Conservation (phyloP, 1,139 yeast species). For the Diutina rugosa region DNA sequence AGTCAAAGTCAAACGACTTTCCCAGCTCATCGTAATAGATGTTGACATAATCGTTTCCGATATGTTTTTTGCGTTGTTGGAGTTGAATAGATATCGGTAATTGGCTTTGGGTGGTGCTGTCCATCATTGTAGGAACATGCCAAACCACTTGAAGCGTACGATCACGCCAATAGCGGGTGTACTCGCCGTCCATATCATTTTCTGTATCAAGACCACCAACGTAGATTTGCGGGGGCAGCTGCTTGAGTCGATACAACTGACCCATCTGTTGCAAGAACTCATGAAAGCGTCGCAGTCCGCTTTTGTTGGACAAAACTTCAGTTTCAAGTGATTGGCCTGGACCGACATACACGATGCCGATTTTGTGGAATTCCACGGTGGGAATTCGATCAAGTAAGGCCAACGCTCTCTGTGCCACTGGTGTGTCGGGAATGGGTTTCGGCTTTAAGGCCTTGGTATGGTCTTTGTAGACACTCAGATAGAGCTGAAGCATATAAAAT, state of each 20-base stretch:
- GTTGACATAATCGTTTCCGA: slow-evolving; percentile 77
- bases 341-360: slow-evolving; percentile 66
- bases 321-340: slow-evolving; percentile 50
- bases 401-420: slow-evolving; percentile 44
- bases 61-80: slow-evolving; percentile 48
- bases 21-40: slow-evolving; percentile 68
- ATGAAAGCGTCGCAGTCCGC: slow-evolving; percentile 55
- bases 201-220: slow-evolving; percentile 74
- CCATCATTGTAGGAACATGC: slow-evolving; percentile 75
- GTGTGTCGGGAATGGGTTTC: slow-evolving; percentile 30
- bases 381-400: slow-evolving; percentile 64
- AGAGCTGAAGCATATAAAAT: slow-evolving; percentile 20
- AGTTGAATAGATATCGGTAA: slow-evolving; percentile 3
- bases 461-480: slow-evolving; percentile 13
- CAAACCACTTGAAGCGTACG: slow-evolving; percentile 60
- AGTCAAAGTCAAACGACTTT: slow-evolving; percentile 52
- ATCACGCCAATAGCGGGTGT: slow-evolving; percentile 62
- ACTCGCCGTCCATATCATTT: slow-evolving; percentile 61
- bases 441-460: slow-evolving; percentile 14
- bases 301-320: slow-evolving; percentile 51
- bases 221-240: slow-evolving; percentile 31
- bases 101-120: slow-evolving; percentile 15
- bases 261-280: slow-evolving; percentile 51
- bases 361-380: slow-evolving; percentile 65
- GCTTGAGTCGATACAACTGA: slow-evolving; percentile 38